Evolutionary conservation across 2,329 filamentous ascomycete genomes (phyloP).

Genomic region (Exophiala oligosperma): DNA sequence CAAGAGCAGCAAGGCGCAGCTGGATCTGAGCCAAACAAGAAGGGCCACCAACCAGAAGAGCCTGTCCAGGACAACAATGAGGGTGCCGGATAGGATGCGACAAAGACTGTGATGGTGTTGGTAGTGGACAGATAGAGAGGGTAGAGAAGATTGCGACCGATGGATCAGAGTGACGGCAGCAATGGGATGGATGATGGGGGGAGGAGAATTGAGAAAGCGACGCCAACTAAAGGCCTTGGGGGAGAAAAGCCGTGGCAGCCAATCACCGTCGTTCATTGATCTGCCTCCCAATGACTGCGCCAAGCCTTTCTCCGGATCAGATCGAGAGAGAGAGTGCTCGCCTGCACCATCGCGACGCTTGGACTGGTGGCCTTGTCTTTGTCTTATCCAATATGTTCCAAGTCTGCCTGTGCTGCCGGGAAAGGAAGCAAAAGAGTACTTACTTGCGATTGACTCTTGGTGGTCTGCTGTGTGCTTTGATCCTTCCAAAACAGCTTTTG

Average conservation of each 20-base stretch:
- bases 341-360: not conserved
- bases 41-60: slow-evolving; percentile 13
- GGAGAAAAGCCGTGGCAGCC: not conserved
- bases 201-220: slow-evolving; percentile 13
- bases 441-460: not conserved
- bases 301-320: not conserved
- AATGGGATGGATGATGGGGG: slow-evolving; percentile 16
- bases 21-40: slow-evolving; percentile 1
- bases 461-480: too few species aligned
- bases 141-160: not conserved
- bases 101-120: slow-evolving; percentile 13
- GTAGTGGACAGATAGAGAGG: slow-evolving; percentile 11
- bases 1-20: slow-evolving; percentile 6
- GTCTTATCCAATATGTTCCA: not conserved
- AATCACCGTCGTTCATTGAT: not conserved
- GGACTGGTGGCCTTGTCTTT: not conserved
- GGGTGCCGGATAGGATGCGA: slow-evolving; percentile 11
- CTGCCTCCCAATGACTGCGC: not conserved
- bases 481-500: too few species aligned
- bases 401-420: too few species aligned
- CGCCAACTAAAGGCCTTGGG: not conserved
- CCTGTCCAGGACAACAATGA: slow-evolving; percentile 7
- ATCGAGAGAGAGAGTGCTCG: not conserved
- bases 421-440: not conserved
- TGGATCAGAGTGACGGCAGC: slow-evolving; percentile 17